phyloP scores from a whole-genome alignment of 352 stramenopile genomes.

The Phytophthora pistaciae region DNA sequence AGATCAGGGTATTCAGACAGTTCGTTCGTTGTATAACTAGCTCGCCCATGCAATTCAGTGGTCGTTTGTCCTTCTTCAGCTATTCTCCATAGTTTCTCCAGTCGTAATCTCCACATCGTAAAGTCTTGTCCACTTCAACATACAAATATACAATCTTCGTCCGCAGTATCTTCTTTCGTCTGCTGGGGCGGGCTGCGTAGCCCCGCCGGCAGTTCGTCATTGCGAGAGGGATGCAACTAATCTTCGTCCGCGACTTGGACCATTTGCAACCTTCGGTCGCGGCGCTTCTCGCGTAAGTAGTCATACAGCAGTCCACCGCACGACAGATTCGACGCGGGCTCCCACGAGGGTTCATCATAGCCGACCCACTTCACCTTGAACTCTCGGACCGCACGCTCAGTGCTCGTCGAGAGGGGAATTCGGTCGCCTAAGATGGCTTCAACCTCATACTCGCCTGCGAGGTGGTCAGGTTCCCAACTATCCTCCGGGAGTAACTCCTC shows the following conservation, averaged over 20 bases:
- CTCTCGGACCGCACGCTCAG: neutral
- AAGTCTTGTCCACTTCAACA: too few species aligned
- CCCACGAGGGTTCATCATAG: neutral
- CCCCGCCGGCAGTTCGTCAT: neutral
- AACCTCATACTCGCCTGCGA: neutral
- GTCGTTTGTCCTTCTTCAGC: too few species aligned
- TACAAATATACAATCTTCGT: too few species aligned
- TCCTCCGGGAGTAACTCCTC: neutral
- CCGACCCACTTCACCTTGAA: neutral
- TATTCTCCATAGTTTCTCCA: too few species aligned
- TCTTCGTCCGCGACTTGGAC: neutral
- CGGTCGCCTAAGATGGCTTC: neutral
- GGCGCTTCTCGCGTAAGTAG: neutral
- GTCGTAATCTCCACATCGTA: too few species aligned
- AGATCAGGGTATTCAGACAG: too few species aligned
- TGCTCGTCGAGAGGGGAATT: neutral
- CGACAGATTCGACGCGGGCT: neutral
- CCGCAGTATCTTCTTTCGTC: neutral
- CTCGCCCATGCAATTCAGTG: too few species aligned
- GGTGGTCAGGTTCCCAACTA: too few species aligned
- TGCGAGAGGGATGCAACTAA: neutral
- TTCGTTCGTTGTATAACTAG: too few species aligned
- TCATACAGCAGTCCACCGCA: neutral
- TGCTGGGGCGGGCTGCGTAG: neutral
- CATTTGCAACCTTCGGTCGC: neutral